Conservation (phyloP, 2,329 filamentous ascomycete species). For the Pyrenophora graminea region DNA sequence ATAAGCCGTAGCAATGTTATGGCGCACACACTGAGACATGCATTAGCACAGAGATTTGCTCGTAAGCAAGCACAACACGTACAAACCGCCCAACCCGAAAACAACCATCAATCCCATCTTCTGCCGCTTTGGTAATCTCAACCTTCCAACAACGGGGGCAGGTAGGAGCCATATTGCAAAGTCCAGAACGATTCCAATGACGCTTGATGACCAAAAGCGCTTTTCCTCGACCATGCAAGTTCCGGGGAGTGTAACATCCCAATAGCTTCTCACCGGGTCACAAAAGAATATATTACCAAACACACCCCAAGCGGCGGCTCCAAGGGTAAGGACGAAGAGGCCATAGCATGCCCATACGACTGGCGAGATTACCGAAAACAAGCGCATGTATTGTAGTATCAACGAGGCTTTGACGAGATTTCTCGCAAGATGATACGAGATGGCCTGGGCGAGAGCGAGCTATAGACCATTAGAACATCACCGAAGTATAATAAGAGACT, state of each 20-base stretch:
- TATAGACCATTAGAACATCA: constrained; percentile 11
- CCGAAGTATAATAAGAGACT: not conserved
- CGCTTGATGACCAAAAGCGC: constrained; percentile 33
- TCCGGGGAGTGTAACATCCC: constrained; percentile 24
- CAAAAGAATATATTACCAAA: constrained; percentile 39
- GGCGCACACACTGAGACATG: constrained; percentile 30
- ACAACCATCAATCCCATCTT: constrained; percentile 39
- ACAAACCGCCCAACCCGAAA: constrained; percentile 47
- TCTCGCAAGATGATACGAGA: constrained; percentile 38
- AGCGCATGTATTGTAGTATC: constrained; percentile 35
- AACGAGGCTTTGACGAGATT: constrained; percentile 43
- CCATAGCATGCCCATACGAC: constrained; percentile 20
- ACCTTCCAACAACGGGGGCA: constrained; percentile 32
- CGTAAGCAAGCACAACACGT: constrained; percentile 8
- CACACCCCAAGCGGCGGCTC: constrained; percentile 31
- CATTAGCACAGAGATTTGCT: not conserved
- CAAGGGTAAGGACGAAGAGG: constrained; percentile 23
- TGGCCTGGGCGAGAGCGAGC: constrained; percentile 38
- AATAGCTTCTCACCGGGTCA: constrained; percentile 32
- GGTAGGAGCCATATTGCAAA: constrained; percentile 39
- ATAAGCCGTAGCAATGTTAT: constrained; percentile 36
- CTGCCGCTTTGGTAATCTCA: constrained; percentile 40
- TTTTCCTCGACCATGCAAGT: constrained; percentile 28
- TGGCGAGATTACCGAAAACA: constrained; percentile 25
- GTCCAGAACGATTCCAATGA: constrained; percentile 37